Evolutionary conservation across 2,329 filamentous ascomycete genomes (phyloP).

Genomic region (Reticulascus tulasneorum): DNA sequence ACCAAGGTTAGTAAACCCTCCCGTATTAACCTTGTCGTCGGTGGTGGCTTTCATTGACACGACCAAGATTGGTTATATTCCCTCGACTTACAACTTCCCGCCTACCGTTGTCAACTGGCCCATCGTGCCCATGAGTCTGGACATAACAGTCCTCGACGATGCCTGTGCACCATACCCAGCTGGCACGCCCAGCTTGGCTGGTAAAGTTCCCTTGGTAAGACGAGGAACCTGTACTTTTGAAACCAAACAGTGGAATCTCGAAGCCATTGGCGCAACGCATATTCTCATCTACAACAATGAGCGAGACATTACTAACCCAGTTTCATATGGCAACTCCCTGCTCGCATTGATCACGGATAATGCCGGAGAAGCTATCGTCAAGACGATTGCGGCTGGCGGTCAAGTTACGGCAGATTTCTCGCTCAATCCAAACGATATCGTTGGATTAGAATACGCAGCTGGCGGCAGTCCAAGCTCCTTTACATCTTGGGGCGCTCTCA

Average conservation of each 20-base stretch:
- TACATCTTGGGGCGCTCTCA: constrained; percentile 39
- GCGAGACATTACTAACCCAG: constrained; percentile 3
- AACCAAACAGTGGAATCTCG: constrained; percentile 20
- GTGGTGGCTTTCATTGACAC: constrained; percentile 16
- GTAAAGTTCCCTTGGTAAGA: constrained; percentile 19
- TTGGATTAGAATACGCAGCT: constrained; percentile 14
- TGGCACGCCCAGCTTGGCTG: constrained; percentile 5
- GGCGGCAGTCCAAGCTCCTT: constrained; percentile 31
- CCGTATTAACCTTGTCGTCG: constrained; percentile 17
- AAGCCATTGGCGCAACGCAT: constrained; percentile 17
- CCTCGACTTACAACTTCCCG: constrained; percentile 26
- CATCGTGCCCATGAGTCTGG: constrained; percentile 17
- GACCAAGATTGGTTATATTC: constrained; percentile 25
- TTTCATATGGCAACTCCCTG: constrained; percentile 3
- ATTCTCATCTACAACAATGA: constrained; percentile 23
- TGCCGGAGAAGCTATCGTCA: constrained; percentile 19
- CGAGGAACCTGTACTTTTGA: constrained; percentile 26
- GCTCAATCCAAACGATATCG: constrained; percentile 13
- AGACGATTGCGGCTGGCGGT: constrained; percentile 29
- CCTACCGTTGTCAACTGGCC: constrained; percentile 28
- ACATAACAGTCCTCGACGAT: constrained; percentile 18
- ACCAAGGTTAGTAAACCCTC: constrained; percentile 1
- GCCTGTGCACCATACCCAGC: constrained; percentile 19
- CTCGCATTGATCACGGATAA: constrained; percentile 16
- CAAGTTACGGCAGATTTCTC: constrained; percentile 35